phyloP scores from a whole-genome alignment of 805 yeast species.

The Spathaspora hagerdaliae region DNA sequence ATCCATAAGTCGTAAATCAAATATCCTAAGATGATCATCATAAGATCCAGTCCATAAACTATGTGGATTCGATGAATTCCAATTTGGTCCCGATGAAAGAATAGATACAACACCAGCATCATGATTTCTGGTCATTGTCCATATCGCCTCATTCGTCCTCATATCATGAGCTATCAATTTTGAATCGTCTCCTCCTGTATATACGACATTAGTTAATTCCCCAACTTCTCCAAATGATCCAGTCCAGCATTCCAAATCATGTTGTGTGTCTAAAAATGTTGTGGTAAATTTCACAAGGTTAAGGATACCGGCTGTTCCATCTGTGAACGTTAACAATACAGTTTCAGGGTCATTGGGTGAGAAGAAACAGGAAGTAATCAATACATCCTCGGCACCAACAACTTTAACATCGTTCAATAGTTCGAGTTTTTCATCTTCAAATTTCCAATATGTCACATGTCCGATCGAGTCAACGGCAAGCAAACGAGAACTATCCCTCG shows the following conservation, averaged over 20 bases:
- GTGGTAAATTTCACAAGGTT: not conserved
- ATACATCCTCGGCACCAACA: constrained; percentile 38
- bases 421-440: constrained; percentile 18
- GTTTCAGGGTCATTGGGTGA: constrained; percentile 37
- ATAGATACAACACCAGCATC: constrained; percentile 91
- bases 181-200: constrained; percentile 91
- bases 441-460: constrained; percentile 58
- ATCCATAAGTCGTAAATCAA: constrained; percentile 61
- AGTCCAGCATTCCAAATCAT: constrained; percentile 86
- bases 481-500: constrained; percentile 45
- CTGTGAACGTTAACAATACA: constrained; percentile 60
- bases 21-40: constrained; percentile 69
- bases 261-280: constrained; percentile 38
- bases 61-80: constrained; percentile 44
- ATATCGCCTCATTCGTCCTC: constrained; percentile 33
- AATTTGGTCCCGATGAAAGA: constrained; percentile 39
- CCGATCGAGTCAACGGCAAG: constrained; percentile 83
- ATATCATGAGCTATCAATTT: constrained; percentile 70
- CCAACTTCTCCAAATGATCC: constrained; percentile 63
- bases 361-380: constrained; percentile 65
- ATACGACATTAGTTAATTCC: constrained; percentile 53
- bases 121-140: constrained; percentile 44
- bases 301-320: constrained; percentile 51
- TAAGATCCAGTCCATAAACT: constrained; percentile 84
- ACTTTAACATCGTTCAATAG: constrained; percentile 30